phyloP scores from a whole-genome alignment of 805 yeast species.

The Metschnikowia kofuensis region DNA sequence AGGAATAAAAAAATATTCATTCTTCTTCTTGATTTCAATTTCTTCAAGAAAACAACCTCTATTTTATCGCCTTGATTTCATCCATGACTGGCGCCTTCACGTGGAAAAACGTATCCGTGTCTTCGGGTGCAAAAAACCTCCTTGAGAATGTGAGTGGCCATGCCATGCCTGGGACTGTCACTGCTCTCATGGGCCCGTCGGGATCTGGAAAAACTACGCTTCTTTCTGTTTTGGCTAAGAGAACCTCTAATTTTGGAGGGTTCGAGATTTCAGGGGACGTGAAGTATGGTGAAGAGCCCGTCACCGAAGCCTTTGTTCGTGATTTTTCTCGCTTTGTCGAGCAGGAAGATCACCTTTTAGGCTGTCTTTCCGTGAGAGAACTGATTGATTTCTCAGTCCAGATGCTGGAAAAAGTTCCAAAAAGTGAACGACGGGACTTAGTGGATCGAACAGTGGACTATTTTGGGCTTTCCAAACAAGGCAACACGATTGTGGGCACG shows the following conservation, averaged over 20 bases:
- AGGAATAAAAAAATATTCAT: not conserved
- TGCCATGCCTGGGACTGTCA: slow-evolving; percentile 27
- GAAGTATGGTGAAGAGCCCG: slow-evolving; percentile 20
- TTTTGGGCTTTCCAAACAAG: slow-evolving; percentile 63
- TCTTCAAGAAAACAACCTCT: too few species aligned
- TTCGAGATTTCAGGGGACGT: slow-evolving; percentile 43
- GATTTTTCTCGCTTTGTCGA: slow-evolving; percentile 47
- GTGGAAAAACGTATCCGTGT: slow-evolving; percentile 10
- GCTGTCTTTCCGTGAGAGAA: slow-evolving; percentile 70
- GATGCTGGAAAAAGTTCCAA: slow-evolving; percentile 48
- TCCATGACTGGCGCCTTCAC: slow-evolving; percentile 4
- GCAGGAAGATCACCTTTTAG: slow-evolving; percentile 70
- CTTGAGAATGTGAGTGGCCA: slow-evolving; percentile 11
- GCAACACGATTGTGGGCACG: slow-evolving; percentile 52
- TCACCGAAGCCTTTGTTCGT: slow-evolving; percentile 16
- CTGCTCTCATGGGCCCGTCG: slow-evolving; percentile 84
- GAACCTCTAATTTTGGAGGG: slow-evolving; percentile 40
- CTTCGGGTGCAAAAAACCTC: slow-evolving; percentile 6
- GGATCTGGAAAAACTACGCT: slow-evolving; percentile 86
- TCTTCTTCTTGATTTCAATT: not conserved
- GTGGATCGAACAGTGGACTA: slow-evolving; percentile 61
- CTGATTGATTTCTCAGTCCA: slow-evolving; percentile 69
- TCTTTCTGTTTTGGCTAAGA: slow-evolving; percentile 59
- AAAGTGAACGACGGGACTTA: slow-evolving; percentile 43
- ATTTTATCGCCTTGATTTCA: too few species aligned